Base-by-base conservation (phyloP, 306 rosid species). In the Cucurbita moschata region DNA sequence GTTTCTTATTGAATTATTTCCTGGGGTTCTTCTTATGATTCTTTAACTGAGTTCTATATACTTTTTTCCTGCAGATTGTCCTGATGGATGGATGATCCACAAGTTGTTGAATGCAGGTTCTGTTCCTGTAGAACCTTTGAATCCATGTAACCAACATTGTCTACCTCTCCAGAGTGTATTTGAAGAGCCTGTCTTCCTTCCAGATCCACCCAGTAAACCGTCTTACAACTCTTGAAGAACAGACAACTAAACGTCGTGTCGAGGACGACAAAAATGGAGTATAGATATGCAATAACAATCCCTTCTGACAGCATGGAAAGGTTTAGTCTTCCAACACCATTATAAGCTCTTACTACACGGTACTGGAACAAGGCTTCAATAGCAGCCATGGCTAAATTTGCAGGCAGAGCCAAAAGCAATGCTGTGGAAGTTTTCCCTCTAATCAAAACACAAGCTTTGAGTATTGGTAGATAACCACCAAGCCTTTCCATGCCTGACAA, bases 341-440 rank as follows among this genome's bases (percentile, higher is more conserved):
- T 81, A 59, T 75, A 88, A 37, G 85, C 82, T 79, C 83, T 84
- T 1, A 91, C 91, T 30, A 91, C 75, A 35, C 99, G 77, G 81
- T 78, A 88, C 18, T 91, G 99, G 60, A 95, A 95, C 88, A 95
- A 71, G 72, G 96, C 95, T 75, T 95, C 99, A 44, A 84, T 62
- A 6, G 89, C 89, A 51, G 99, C 96, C 82, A 91, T 72, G 44
- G 87, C 89, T 60, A 95, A 71, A 62, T 86, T 89, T 21, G 80
- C 75, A 46, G 96, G 97, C 54, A 95, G 77, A 76, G 99, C 91
- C 66, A 95, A 51, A 74, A 82, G 86, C 81, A 95, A 75, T 35
- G 97, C 99, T 56, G 87, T 91, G 26, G 97, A 86, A 61, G 89
- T 80, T 77, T 83, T 89, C 76, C 92, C 97, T 78, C 84, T 86